Conservation (phyloP, 2,329 filamentous ascomycete genomes). For the Colletotrichum paranaense region DNA sequence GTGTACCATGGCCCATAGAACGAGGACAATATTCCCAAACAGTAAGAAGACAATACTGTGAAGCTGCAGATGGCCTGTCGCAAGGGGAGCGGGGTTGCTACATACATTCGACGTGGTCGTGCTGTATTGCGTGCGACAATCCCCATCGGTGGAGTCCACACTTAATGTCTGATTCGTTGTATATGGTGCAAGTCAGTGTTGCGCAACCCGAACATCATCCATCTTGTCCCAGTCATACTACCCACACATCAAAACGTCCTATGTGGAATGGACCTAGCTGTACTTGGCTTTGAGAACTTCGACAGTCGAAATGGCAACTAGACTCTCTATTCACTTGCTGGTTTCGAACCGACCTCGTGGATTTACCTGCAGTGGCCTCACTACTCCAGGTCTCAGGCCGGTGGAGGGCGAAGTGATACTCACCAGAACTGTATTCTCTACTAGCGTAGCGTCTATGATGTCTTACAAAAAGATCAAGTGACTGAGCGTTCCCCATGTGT, state of each 20-base stretch:
- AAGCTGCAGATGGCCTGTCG: not conserved
- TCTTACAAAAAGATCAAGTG: not conserved
- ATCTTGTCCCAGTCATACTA: not conserved
- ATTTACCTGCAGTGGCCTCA: not conserved
- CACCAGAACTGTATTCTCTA: not conserved
- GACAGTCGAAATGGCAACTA: not conserved
- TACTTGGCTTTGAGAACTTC: not conserved
- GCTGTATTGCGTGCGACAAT: not conserved
- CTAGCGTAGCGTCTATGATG: not conserved
- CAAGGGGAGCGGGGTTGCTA: not conserved
- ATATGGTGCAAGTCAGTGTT: not conserved
- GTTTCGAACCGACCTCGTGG: not conserved
- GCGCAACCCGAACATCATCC: not conserved
- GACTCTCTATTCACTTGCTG: not conserved
- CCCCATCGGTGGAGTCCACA: constrained; percentile 7
- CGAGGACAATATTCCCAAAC: not conserved
- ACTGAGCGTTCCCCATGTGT: not conserved
- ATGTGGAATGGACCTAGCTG: not conserved
- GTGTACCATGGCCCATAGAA: not conserved
- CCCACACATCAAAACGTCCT: not conserved
- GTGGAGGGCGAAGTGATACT: not conserved
- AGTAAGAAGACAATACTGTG: not conserved
- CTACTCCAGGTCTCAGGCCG: not conserved
- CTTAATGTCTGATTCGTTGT: not conserved
- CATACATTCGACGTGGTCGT: not conserved